Evolutionary conservation across 495 filamentous ascomycete genomes (phyloP), one percentile per base, ranked within the genome.

Genomic region (Penicillium paxilli): DNA sequence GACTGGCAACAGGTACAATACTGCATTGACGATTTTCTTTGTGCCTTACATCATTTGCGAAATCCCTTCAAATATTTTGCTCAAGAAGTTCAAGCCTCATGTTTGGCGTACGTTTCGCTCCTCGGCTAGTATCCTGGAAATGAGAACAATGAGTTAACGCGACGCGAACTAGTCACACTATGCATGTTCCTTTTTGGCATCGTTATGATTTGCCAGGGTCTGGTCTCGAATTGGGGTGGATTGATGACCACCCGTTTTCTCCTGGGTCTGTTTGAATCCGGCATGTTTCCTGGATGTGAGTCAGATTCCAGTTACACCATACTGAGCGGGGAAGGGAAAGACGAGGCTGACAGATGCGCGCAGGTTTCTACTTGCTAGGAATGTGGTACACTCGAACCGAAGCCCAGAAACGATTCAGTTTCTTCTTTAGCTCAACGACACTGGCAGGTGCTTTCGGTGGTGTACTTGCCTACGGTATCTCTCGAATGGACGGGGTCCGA

Each of bases 351-450:
- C 14, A 12, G 10, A 23, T 5, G 3, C n/a, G 21, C 38, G 46
- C 60, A 70, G 81, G 87, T n/a, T 90, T 93, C 67, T 94, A 93
- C 67, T 73, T 95, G 2, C 78, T 91, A 60, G 81, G 85, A 30
- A 91, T 90, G 87, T 96, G 92, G 91, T 98, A 98, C 60, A 86
- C 86, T 53, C 84, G 92, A 23, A 75, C 73, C 20, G 93, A 97
- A 73, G 90, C 92, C 2, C 92, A 96, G 71, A 89, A 88, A 64
- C 83, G 93, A 19, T 96, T 90, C 69, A 87, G 83, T 35, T 88
- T 97, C 75, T 96, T 97, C 77, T 98, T 95, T 78, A 79, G 78
- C 56, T 87, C 84, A 3, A 93, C 92, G 1, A 87, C 87, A 2
- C 69, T 96, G 22, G 91, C 91, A 6, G 91, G 91, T 20, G 91